A percentile compares a stretch with the other conserved stretches of the same genome.
These are phyloP conservation scores for Cryptococcus hybrid DNA, from an alignment of 1,284 basidiomycete species.

Conservation along the genomic window DNA sequence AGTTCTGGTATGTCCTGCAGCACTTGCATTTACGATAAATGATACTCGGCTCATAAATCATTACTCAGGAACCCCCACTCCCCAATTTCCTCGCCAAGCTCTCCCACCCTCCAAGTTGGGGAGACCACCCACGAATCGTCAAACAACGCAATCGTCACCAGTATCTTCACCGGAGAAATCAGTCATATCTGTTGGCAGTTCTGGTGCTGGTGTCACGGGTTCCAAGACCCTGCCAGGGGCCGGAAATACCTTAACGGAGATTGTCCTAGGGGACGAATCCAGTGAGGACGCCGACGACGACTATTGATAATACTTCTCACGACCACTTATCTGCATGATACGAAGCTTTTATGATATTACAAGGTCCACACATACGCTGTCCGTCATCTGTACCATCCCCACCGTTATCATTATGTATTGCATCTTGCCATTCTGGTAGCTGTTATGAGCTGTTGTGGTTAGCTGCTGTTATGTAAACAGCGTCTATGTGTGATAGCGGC, in stretches of 20 bases:
- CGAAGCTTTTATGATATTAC: too few relatives aligned
- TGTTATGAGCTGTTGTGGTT: too few relatives aligned
- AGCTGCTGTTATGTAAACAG: too few relatives aligned
- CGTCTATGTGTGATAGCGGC: neutral
- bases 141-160: slow-evolving; percentile 11
- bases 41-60: neutral
- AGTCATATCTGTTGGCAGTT: slow-evolving; percentile 14
- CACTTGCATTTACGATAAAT: neutral
- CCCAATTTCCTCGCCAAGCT: slow-evolving; percentile 12
- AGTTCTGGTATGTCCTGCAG: slow-evolving; percentile 6
- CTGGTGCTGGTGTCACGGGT: slow-evolving; percentile 8
- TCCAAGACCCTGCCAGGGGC: slow-evolving; percentile 15
- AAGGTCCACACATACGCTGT: too few relatives aligned
- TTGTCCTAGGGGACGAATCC: slow-evolving; percentile 11
- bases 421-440: too few relatives aligned
- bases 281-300: slow-evolving; percentile 18
- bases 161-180: slow-evolving; percentile 21
- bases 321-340: too few relatives aligned
- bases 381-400: too few relatives aligned
- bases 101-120: slow-evolving; percentile 30
- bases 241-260: neutral
- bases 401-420: too few relatives aligned
- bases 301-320: neutral
- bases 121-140: slow-evolving; percentile 20
- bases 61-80: slow-evolving; percentile 14